Evolutionary conservation across 1,284 basidiomycete genomes (phyloP), one percentile per base, ranked within the genome.

Genomic region (Apiotrichum laibachii): DNA sequence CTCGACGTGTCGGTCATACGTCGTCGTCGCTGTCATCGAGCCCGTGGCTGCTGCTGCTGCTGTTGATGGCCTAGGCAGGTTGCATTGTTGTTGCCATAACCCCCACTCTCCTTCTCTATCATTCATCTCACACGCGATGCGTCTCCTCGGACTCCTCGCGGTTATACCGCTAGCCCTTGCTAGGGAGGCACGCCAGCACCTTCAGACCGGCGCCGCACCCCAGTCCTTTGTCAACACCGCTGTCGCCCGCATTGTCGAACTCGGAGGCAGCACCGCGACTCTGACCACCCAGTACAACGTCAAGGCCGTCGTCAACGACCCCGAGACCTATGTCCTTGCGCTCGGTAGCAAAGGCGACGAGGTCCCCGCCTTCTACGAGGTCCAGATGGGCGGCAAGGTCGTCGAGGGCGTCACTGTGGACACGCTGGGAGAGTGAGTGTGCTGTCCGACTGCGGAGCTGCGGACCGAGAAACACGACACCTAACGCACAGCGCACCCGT

Each of bases 241-340:
- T 59, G 83, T 96, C 63, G 88, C 91, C 22, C 87, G 90, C 68
- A 87, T 88, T 12, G 81, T 92, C 64, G 92, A 95, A 71, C 87
- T 95, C 44, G 90, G 88, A 44, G 92, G 92, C 60, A 83, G 91
- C 34, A 83, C 90, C 31, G 87, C 90, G 55, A 86, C 88, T 77
- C 85, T 92, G 80, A 88, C 86, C 50, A 94, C 92, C 50, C 89
- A 90, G 57, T 95, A 89, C 78, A 87, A 89, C 19, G 84, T 90
- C 72, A 89, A 86, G 76, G 84, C 88, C 50, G 81, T 88, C 33
- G 82, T 85, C 63, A 80, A 85, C 62, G 82, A 80, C 49, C 82
- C 85, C 11, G 82, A 81, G 43, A 79, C 83, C 42, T 92, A 92
- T 73, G 84, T 86, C 48, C 78, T 94, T 62, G 85, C 88, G 8